Evolutionary conservation across 805 yeast species (phyloP).

Genomic region (Cyberlindnera amylophila): DNA sequence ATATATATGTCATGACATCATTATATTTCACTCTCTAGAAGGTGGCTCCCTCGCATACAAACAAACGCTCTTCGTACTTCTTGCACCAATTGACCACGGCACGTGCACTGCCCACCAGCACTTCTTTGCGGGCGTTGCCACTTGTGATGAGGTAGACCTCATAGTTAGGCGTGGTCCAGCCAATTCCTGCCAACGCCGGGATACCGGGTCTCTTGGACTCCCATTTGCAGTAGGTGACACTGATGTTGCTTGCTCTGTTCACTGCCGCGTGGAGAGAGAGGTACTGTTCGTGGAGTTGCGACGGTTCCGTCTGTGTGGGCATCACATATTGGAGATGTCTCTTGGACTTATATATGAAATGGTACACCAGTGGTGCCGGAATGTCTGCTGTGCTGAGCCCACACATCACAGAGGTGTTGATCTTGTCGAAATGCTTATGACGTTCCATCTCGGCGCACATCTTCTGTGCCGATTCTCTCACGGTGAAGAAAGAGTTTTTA

Average conservation of each 20-base stretch:
- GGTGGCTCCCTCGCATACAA: slow-evolving; percentile 69
- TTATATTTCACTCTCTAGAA: slow-evolving; percentile 40
- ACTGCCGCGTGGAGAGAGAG: slow-evolving; percentile 25
- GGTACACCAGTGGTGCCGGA: slow-evolving; percentile 59
- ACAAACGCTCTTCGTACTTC: slow-evolving; percentile 63
- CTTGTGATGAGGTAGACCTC: slow-evolving; percentile 63
- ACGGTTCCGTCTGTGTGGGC: slow-evolving; percentile 22
- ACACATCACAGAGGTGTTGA: slow-evolving; percentile 33
- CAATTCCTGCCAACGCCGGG: slow-evolving; percentile 37
- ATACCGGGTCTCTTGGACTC: slow-evolving; percentile 9
- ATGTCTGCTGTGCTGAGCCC: slow-evolving; percentile 47
- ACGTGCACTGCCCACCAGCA: slow-evolving; percentile 57
- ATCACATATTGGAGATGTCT: slow-evolving; percentile 60
- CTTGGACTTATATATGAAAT: slow-evolving; percentile 77
- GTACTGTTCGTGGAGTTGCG: slow-evolving; percentile 23
- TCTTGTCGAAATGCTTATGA: slow-evolving; percentile 35
- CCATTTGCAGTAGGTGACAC: slow-evolving; percentile 46
- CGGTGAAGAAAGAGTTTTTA: slow-evolving; percentile 72
- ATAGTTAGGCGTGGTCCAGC: slow-evolving; percentile 55
- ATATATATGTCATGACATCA: too few species aligned
- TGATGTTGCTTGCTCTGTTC: slow-evolving; percentile 34
- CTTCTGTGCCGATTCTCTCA: slow-evolving; percentile 56
- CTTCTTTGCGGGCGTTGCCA: slow-evolving; percentile 50
- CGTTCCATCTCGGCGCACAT: slow-evolving; percentile 42
- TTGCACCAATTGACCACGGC: slow-evolving; percentile 73